Conservation (phyloP, 805 yeast species). For the Jamesozyma lodderae region DNA sequence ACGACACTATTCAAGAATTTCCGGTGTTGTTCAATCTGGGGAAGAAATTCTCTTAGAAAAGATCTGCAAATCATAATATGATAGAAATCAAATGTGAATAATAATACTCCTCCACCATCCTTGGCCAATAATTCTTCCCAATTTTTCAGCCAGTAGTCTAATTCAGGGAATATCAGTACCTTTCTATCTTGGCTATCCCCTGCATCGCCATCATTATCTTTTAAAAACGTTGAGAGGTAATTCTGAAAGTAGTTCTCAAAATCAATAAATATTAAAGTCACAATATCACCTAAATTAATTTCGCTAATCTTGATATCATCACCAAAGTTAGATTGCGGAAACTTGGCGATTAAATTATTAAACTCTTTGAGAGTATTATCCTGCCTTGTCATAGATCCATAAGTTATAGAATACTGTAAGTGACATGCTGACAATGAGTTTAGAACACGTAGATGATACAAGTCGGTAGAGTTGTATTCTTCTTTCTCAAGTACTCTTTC, state of each 20-base stretch:
- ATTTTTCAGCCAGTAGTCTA: constrained; percentile 38
- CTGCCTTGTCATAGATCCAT: constrained; percentile 31
- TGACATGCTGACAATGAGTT: constrained; percentile 45
- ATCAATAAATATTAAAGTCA: constrained; percentile 21
- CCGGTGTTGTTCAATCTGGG: constrained; percentile 17
- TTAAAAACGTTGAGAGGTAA: constrained; percentile 10
- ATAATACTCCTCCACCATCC: constrained; percentile 41
- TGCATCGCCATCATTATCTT: neutral
- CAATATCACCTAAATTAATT: constrained; percentile 35
- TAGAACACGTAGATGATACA: constrained; percentile 47
- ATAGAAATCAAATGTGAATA: constrained; percentile 42
- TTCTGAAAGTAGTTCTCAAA: constrained; percentile 20
- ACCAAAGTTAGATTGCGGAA: constrained; percentile 43
- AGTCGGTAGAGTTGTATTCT: constrained; percentile 31
- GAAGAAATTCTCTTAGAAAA: constrained; percentile 24
- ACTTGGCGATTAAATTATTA: constrained; percentile 37
- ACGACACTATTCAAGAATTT: constrained; percentile 26
- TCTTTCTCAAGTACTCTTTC: constrained; percentile 29
- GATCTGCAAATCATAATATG: constrained; percentile 37
- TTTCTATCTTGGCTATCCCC: constrained; percentile 1
- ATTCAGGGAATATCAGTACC: constrained; percentile 25
- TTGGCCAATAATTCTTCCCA: constrained; percentile 39
- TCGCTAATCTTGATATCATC: constrained; percentile 48
- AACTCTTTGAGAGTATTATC: constrained; percentile 29
- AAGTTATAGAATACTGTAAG: constrained; percentile 42